phyloP scores from a whole-genome alignment of 805 yeast genomes.

The Wickerhamomyces silvicola region DNA sequence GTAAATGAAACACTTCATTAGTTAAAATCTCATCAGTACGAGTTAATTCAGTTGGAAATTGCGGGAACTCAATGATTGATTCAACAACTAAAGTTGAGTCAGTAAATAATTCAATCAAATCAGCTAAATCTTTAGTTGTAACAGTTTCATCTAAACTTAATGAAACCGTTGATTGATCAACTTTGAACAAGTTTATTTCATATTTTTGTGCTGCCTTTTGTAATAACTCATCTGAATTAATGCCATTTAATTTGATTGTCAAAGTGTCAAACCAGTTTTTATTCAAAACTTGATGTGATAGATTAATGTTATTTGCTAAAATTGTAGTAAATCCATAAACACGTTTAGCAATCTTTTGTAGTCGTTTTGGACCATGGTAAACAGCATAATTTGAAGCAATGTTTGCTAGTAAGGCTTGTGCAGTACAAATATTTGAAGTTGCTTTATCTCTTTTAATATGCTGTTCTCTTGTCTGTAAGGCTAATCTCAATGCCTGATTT shows the following conservation, averaged over 20 bases:
- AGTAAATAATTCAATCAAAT: constrained; percentile 57
- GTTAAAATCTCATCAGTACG: constrained; percentile 58
- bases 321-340: constrained; percentile 68
- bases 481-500: constrained; percentile 81
- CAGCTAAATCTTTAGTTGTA: constrained; percentile 49
- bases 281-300: constrained; percentile 47
- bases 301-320: constrained; percentile 53
- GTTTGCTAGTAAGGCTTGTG: constrained; percentile 93
- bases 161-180: constrained; percentile 53
- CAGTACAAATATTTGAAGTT: constrained; percentile 95
- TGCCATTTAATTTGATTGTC: constrained; percentile 49
- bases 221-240: constrained; percentile 50
- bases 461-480: constrained; percentile 96
- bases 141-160: constrained; percentile 91
- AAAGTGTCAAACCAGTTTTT: constrained; percentile 81
- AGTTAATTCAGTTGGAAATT: constrained; percentile 39
- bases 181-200: constrained; percentile 74
- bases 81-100: constrained; percentile 23
- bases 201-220: constrained; percentile 48
- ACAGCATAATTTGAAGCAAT: constrained; percentile 95
- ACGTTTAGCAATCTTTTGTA: constrained; percentile 69
- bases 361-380: constrained; percentile 90
- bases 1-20: constrained; percentile 73
- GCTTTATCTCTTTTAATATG: constrained; percentile 97
- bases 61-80: constrained; percentile 35